These are phyloP conservation scores for Neonectria magnoliae DNA, from an alignment of 2,329 filamentous ascomycete species.

Conservation along the genomic window DNA sequence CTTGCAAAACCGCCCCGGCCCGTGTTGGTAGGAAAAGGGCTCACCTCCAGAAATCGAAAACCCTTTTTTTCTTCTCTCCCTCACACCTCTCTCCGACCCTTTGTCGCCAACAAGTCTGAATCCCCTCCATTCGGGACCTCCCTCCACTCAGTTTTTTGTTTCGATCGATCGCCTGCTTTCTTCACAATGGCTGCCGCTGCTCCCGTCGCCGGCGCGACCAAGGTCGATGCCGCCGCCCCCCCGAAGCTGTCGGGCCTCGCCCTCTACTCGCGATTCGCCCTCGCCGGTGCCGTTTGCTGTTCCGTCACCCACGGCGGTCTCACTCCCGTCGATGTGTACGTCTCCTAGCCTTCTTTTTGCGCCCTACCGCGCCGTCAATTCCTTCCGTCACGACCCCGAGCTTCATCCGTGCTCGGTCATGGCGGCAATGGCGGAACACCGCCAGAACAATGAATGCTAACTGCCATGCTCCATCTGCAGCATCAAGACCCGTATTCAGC, in stretches of 20 bases:
- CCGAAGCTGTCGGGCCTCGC: conserved; percentile 62
- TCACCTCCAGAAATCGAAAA: conserved; percentile 36
- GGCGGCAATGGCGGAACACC: neutral
- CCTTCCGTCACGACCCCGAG: conserved; percentile 19
- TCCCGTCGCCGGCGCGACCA: conserved; percentile 47
- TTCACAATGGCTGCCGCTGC: conserved; percentile 55
- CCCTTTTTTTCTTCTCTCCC: conserved; percentile 25
- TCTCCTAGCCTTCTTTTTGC: conserved; percentile 43
- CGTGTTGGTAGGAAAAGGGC: conserved; percentile 40
- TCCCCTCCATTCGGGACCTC: conserved; percentile 30
- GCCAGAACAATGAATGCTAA: conserved; percentile 29
- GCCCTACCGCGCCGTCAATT: conserved; percentile 29
- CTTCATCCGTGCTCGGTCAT: neutral
- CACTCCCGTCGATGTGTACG: conserved; percentile 99
- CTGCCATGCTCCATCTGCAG: conserved; percentile 56
- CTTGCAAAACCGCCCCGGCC: conserved; percentile 22
- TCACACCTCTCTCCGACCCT: conserved; percentile 12
- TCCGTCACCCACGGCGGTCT: conserved; percentile 96
- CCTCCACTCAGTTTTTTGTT: conserved; percentile 50
- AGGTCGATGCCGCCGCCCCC: conserved; percentile 46
- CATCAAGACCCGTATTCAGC: conserved; percentile 96
- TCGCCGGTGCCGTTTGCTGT: conserved; percentile 98
- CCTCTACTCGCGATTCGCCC: conserved; percentile 96
- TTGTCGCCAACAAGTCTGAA: conserved; percentile 24
- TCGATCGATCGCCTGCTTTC: conserved; percentile 19